phyloP scores from a whole-genome alignment of 148 eudicot genomes.

The Gaultheria prostrata region DNA sequence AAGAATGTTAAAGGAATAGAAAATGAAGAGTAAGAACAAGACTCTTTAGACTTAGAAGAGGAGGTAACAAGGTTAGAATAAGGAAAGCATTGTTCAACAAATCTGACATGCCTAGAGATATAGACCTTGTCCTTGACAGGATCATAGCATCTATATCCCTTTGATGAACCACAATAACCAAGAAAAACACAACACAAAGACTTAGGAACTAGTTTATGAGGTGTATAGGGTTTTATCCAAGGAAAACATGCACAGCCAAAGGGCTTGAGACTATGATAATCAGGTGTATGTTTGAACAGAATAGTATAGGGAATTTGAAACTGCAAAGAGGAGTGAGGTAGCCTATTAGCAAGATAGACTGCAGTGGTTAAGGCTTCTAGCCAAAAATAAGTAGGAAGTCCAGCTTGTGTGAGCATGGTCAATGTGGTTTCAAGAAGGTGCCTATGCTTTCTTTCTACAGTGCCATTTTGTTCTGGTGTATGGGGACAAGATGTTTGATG shows the following conservation, averaged over 20 bases:
- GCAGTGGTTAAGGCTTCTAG: not conserved
- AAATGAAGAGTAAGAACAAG: too few species aligned
- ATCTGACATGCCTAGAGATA: too few species aligned
- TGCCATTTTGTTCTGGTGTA: not conserved
- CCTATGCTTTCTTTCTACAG: not conserved
- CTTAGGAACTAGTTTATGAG: not conserved
- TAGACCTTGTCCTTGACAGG: too few species aligned
- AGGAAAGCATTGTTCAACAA: too few species aligned
- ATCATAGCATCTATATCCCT: not conserved
- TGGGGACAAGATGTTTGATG: not conserved
- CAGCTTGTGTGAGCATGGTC: not conserved
- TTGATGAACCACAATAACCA: not conserved
- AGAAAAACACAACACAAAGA: not conserved
- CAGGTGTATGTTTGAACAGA: not conserved
- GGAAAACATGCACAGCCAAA: not conserved
- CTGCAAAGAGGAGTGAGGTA: not conserved
- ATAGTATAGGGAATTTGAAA: not conserved
- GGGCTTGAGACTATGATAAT: not conserved
- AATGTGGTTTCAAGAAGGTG: not conserved
- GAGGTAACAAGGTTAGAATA: too few species aligned
- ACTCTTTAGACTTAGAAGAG: rapidly evolving
- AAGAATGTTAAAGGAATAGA: too few species aligned
- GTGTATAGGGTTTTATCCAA: not conserved
- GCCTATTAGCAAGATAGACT: not conserved
- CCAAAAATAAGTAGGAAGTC: not conserved